Evolutionary conservation across 371 early-diverging fungal species (phyloP).

Genomic region (Zychaea mexicana): DNA sequence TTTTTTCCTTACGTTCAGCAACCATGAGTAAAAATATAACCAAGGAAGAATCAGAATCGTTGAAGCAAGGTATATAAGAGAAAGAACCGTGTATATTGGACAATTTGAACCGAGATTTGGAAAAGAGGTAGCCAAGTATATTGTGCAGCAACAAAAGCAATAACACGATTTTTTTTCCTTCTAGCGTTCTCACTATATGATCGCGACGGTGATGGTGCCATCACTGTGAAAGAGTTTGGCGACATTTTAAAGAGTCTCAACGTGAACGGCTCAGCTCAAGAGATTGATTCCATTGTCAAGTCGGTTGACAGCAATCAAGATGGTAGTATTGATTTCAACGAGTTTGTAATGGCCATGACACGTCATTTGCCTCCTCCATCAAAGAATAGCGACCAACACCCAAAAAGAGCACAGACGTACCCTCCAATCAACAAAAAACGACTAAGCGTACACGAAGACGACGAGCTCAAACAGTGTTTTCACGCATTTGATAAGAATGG

Average conservation of each 20-base stretch:
- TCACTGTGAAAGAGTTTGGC: slow-evolving; percentile 59
- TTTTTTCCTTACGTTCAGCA: neutral
- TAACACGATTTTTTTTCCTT: too few species aligned
- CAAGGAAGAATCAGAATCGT: slow-evolving; percentile 1
- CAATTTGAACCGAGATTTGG: too few species aligned
- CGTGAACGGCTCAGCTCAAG: slow-evolving; percentile 62
- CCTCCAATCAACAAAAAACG: slow-evolving; percentile 14
- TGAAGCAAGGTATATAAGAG: slow-evolving; percentile 11
- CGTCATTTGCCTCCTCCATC: slow-evolving; percentile 44
- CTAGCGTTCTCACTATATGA: slow-evolving; percentile 69
- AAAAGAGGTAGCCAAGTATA: too few species aligned
- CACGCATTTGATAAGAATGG: slow-evolving; percentile 69
- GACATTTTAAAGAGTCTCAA: slow-evolving; percentile 72
- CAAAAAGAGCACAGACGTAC: slow-evolving; percentile 19
- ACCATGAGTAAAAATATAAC: neutral
- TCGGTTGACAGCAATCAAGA: slow-evolving; percentile 44
- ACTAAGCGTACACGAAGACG: slow-evolving; percentile 41
- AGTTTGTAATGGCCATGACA: slow-evolving; percentile 69
- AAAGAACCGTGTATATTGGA: too few species aligned
- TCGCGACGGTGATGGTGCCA: slow-evolving; percentile 57
- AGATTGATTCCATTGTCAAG: slow-evolving; percentile 53
- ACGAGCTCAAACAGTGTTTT: slow-evolving; percentile 67
- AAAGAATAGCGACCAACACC: neutral
- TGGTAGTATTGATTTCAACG: slow-evolving; percentile 59
- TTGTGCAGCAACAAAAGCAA: too few species aligned